Base-by-base conservation (phyloP, 2,329 filamentous ascomycete genomes). In the Dactylellina drechsleri region DNA sequence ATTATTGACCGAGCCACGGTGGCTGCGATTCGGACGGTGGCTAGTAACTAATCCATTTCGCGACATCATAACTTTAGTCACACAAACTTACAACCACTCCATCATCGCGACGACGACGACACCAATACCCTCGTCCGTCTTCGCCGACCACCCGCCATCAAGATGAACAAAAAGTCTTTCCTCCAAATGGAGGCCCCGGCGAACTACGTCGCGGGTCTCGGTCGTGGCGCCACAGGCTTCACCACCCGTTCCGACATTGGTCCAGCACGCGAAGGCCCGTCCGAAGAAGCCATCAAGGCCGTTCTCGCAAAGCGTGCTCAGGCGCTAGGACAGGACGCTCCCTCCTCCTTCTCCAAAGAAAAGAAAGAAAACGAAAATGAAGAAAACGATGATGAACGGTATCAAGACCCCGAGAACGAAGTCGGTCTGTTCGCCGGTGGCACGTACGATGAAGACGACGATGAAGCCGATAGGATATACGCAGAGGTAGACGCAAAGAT, bases 251-350 rank as follows among this genome's bases (percentile, higher is more conserved):
- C 94, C 68, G 95, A 99, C 86, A 86, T 99, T 70, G 95, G 96
- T 70, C 95, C 96, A 59, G 94, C 94, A 72, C 88, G 94, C 80
- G 94, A 97, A 84, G 95, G 95, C 15, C 95, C 95, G 57, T 97
- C 92, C 76, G 94, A 97, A 80, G 95, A 99, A 81, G 94, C 98
- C 83, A 97, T 99, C 84, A 97, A 98, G 82, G 95, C 97, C 82
- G 93, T 92, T 76, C 90, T 99, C 79, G 93, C 93, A 57, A 97
- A 97, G 83, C 90, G 96, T 79, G 94, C 95, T 6, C 91, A 92
- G 68, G 89, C 92, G 80, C 87, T 98, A 0, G 90, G 90, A 53
- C 87, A 88, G 76, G 87, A 89, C n/a, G 86, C 89, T 23, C 89
- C 90, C 0, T 90, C 89, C 66, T 89, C 90, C 20, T 92, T 92